Percentiles rank a stretch among this genome's conserved stretches.
Evolutionary conservation across 2,329 filamentous ascomycete genomes (phyloP).

Genomic region (Colletotrichum liriopes): DNA sequence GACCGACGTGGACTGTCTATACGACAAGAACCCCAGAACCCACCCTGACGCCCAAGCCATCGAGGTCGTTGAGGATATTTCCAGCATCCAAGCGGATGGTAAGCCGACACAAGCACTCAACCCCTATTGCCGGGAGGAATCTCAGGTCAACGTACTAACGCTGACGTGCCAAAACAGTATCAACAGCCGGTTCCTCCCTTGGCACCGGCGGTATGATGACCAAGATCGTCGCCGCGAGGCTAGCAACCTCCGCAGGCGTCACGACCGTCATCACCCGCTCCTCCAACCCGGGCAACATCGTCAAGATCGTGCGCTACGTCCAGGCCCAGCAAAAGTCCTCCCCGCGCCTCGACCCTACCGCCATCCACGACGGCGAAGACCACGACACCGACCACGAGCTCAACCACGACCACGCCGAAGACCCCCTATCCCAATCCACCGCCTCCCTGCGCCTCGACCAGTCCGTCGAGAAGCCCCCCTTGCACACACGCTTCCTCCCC

Average conservation of each 20-base stretch:
- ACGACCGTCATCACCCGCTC: conserved; percentile 96
- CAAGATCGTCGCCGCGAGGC: conserved; percentile 92
- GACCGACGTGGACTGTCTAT: conserved; percentile 98
- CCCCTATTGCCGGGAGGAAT: neutral
- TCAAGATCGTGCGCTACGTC: conserved; percentile 86
- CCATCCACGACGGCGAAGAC: conserved; percentile 37
- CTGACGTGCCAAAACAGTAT: conserved; percentile 68
- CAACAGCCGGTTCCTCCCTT: conserved; percentile 87
- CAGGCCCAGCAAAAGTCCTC: conserved; percentile 65
- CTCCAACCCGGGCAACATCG: conserved; percentile 93
- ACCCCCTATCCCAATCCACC: conserved; percentile 57
- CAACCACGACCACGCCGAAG: conserved; percentile 51
- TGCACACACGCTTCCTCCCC: conserved; percentile 95
- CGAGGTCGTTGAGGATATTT: conserved; percentile 92
- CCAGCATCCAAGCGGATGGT: conserved; percentile 85
- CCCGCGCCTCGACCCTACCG: conserved; percentile 45
- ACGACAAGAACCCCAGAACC: conserved; percentile 93
- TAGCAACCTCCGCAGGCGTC: conserved; percentile 94
- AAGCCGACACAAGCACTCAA: conserved; percentile 44
- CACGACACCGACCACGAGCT: conserved; percentile 39
- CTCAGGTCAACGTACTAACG: neutral
- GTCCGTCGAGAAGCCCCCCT: conserved; percentile 65
- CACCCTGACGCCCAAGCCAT: conserved; percentile 91
- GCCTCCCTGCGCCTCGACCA: conserved; percentile 59
- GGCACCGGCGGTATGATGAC: conserved; percentile 98